Base-by-base conservation (phyloP, 768 basidiomycete species). In the Suillus weaverae region DNA sequence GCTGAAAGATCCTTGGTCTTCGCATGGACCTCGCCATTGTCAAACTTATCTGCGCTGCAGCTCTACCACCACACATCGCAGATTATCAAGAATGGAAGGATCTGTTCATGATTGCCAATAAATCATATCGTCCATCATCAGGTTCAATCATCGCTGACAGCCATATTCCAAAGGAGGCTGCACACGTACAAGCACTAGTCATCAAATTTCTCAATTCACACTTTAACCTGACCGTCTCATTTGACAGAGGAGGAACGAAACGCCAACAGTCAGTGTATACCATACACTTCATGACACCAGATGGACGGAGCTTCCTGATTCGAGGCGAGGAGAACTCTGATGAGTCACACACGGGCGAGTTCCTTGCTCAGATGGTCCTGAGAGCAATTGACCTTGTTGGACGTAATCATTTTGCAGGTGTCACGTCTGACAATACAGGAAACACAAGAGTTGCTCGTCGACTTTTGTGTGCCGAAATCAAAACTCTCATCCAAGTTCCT, bases 81-180 rank as follows among this genome's bases (percentile, higher is more conserved):
- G 38, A 62, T 44, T 60, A 35, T 30, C 18, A 35, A 5, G 59
- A 60, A 44, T 50, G 61, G 61, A 46, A 62, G 43, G 61, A 62
- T 22, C n/a, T 62, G 16, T 20, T 44, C n/a, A 22, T 18, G 14
- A 62, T 41, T n/a, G 39, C 33, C 11, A 62, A 62, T 36, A 20
- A 16, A 33, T 8, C 39, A 14, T 46, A 62, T 30, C 44, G 51
- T 44, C 61, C 61, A 51, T 0, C 44, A 14, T 62, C 61, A 6
- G 4, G 39, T 35, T 44, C 46, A 32, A 51, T 26, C 30, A 43
- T 62, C 32, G 46, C 46, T 20, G 30, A 62, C 35, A 62, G 33
- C 14, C 46, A 62, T 62, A 70, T 73, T 30, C 66, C 71, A 5
- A 50, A 51, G 36, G 61, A 62, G 36, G 61, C 61, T 30, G 61